These are phyloP conservation scores for Actinidia chinensis DNA, from an alignment of 179 eudicot genomes.

Conservation along the genomic window DNA sequence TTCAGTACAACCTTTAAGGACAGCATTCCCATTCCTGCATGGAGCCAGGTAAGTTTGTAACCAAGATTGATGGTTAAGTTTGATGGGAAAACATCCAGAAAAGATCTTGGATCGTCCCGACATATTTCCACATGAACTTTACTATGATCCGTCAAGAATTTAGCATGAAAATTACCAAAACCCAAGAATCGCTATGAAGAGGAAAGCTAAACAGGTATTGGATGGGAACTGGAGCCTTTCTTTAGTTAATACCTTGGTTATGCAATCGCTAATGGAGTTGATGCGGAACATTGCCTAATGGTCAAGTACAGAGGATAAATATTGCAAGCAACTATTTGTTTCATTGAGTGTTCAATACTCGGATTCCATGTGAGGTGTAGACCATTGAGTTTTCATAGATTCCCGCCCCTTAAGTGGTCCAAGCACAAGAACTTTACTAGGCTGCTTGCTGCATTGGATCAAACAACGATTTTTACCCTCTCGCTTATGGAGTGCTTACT, in stretches of 20 bases:
- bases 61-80: not conserved
- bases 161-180: constrained; percentile 16
- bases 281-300: constrained; percentile 25
- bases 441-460: constrained; percentile 23
- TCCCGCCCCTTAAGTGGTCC: constrained; percentile 8
- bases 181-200: constrained; percentile 22
- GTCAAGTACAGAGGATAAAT: constrained; percentile 17
- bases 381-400: constrained; percentile 24
- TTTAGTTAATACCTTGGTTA: constrained; percentile 19
- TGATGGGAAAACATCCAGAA: not conserved
- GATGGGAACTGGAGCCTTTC: constrained; percentile 17
- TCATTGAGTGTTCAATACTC: constrained; percentile 20
- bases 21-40: not conserved
- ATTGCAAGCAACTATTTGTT: constrained; percentile 20
- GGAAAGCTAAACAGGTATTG: constrained; percentile 14
- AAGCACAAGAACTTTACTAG: constrained; percentile 17
- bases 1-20: not conserved
- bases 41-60: not conserved
- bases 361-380: constrained; percentile 25
- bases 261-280: constrained; percentile 19
- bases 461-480: constrained; percentile 21
- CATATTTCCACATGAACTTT: constrained; percentile 18
- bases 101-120: constrained; percentile 1
- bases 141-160: constrained; percentile 19
- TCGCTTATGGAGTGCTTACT: constrained; percentile 20